These are phyloP conservation scores for Onygenales sp. DNA, from an alignment of 2,329 filamentous ascomycete genomes.

Conservation along the genomic window DNA sequence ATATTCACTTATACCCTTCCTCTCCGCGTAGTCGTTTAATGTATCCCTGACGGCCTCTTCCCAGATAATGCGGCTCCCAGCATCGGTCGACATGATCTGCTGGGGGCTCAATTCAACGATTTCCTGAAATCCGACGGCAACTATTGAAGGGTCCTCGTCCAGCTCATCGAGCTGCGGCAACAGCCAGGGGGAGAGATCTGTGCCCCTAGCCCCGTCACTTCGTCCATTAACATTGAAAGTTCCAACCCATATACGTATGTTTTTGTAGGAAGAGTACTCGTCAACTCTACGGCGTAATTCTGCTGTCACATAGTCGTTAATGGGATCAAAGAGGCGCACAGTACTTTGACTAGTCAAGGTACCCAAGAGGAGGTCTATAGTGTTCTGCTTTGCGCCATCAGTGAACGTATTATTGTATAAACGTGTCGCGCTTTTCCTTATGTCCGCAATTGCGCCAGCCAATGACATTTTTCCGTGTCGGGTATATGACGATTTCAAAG, in stretches of 20 bases:
- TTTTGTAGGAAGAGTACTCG: slow-evolving; percentile 67
- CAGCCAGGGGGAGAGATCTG: slow-evolving; percentile 75
- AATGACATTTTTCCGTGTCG: slow-evolving; percentile 92
- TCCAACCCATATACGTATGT: slow-evolving; percentile 72
- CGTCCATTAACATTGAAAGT: slow-evolving; percentile 95
- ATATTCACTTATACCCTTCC: slow-evolving; percentile 64
- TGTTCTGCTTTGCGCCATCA: slow-evolving; percentile 85
- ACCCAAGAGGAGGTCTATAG: slow-evolving; percentile 86
- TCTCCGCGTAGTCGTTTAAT: slow-evolving; percentile 61
- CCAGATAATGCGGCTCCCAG: slow-evolving; percentile 74
- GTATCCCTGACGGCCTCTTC: slow-evolving; percentile 69
- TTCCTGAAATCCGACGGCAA: slow-evolving; percentile 90
- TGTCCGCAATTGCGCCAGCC: slow-evolving; percentile 87
- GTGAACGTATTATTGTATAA: slow-evolving; percentile 97
- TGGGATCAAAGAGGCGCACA: slow-evolving; percentile 83
- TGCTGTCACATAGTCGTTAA: slow-evolving; percentile 77
- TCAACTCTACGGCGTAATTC: slow-evolving; percentile 58
- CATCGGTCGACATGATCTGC: slow-evolving; percentile 98
- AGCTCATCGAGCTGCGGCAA: slow-evolving; percentile 50
- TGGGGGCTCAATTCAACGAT: slow-evolving; percentile 97
- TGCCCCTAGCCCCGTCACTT: slow-evolving; percentile 61
- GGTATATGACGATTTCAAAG: slow-evolving; percentile 91
- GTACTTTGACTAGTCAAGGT: slow-evolving; percentile 72
- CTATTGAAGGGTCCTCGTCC: slow-evolving; percentile 66
- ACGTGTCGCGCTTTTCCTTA: slow-evolving; percentile 84